Evolutionary conservation across 352 stramenopile species (phyloP).

Genomic region (Globisporangium mamillatum): DNA sequence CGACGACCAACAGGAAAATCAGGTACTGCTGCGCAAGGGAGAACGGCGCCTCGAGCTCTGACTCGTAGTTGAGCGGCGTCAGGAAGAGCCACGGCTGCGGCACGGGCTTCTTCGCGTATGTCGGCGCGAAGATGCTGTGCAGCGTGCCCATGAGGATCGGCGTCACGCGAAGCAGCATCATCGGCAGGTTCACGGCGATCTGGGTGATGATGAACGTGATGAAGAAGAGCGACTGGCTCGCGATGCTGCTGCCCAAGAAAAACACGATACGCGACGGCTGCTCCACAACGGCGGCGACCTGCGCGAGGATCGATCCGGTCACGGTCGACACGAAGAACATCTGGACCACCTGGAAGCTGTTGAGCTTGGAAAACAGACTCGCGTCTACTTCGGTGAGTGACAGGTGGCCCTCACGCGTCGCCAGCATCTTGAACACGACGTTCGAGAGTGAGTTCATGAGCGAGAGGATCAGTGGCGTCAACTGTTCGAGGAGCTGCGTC

Average conservation of each 20-base stretch:
- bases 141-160: constrained; percentile 41
- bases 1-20: constrained; percentile 69
- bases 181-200: constrained; percentile 54
- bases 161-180: constrained; percentile 59
- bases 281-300: constrained; percentile 59
- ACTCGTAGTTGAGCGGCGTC: constrained; percentile 45
- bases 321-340: constrained; percentile 82
- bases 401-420: constrained; percentile 60
- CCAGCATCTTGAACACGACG: constrained; percentile 63
- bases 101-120: constrained; percentile 43
- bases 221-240: constrained; percentile 79
- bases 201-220: constrained; percentile 78
- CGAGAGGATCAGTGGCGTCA: constrained; percentile 58
- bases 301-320: constrained; percentile 56
- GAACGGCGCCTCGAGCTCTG: constrained; percentile 53
- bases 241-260: constrained; percentile 69
- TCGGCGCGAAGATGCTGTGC: constrained; percentile 48
- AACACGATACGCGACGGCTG: constrained; percentile 57
- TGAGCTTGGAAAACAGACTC: constrained; percentile 72
- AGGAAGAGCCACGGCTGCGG: constrained; percentile 56
- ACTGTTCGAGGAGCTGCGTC: constrained; percentile 53
- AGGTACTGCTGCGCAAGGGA: constrained; percentile 68
- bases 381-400: constrained; percentile 66
- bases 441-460: constrained; percentile 70
- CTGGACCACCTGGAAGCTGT: constrained; percentile 77